These are phyloP conservation scores for Thuidium tamariscinum DNA, from an alignment of 225 moss, liverwort and hornwort genomes.

Conservation along the genomic window DNA sequence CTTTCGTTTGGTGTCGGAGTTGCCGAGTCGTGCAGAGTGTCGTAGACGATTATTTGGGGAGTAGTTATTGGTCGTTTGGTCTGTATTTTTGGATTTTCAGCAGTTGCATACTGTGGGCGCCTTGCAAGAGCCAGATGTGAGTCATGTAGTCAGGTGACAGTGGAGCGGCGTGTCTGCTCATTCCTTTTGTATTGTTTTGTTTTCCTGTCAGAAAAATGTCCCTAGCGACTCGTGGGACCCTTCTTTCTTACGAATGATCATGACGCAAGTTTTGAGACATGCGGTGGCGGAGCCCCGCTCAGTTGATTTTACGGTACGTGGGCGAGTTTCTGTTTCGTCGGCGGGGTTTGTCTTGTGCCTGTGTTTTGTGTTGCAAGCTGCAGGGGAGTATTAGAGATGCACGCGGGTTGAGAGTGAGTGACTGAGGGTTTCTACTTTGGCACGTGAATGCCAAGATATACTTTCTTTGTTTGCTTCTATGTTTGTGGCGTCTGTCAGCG, in stretches of 20 bases:
- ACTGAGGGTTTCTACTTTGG: background rate
- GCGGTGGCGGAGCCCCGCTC: conserved; percentile 38
- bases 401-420: background rate
- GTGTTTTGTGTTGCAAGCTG: background rate
- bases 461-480: no score
- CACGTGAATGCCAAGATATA: background rate
- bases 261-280: conserved; percentile 87
- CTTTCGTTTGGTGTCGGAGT: background rate
- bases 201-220: conserved; percentile 44
- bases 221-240: conserved; percentile 45
- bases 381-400: background rate
- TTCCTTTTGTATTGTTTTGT: background rate
- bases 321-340: background rate
- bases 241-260: conserved; percentile 68
- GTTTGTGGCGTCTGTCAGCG: background rate
- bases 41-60: background rate
- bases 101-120: background rate
- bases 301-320: conserved; percentile 35
- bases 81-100: background rate
- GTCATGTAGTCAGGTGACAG: background rate
- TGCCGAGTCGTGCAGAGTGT: background rate
- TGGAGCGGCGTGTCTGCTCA: background rate
- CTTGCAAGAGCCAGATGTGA: background rate
- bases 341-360: background rate
- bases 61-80: background rate